These are phyloP conservation scores for Leersia perrieri DNA, from an alignment of 176 grass and related monocot genomes.

Conservation along the genomic window DNA sequence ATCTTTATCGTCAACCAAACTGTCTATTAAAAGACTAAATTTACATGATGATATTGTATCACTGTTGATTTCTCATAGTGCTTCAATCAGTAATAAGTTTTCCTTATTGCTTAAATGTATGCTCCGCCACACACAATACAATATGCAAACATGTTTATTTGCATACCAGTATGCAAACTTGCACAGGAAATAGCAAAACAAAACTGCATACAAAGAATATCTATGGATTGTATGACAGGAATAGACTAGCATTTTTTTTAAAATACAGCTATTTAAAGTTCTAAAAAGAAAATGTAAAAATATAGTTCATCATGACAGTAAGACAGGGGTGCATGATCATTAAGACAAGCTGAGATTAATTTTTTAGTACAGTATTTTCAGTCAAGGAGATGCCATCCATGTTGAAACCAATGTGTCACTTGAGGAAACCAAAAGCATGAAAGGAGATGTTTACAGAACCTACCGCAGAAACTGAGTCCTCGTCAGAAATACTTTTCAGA, in stretches of 20 bases:
- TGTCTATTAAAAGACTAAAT: background rate
- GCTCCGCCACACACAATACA: background rate
- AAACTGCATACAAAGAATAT: background rate
- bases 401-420: constrained; percentile 1
- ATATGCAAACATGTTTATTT: background rate
- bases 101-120: background rate
- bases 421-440: constrained; percentile 16
- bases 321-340: background rate
- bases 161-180: background rate
- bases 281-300: background rate
- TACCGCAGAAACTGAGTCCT: constrained; percentile 50
- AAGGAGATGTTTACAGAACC: constrained; percentile 32
- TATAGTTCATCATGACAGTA: background rate
- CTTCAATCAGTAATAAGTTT: constrained; percentile 4
- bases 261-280: background rate
- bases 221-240: constrained; percentile 11
- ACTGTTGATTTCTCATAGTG: background rate
- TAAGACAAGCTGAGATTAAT: background rate
- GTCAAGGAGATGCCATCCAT: background rate
- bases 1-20: background rate
- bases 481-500: constrained; percentile 53
- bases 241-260: background rate
- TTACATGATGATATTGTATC: background rate
- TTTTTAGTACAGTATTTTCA: background rate
- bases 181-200: background rate